These are phyloP conservation scores for Paxillus ammoniavirescens DNA, from an alignment of 768 basidiomycete species.

Conservation along the genomic window DNA sequence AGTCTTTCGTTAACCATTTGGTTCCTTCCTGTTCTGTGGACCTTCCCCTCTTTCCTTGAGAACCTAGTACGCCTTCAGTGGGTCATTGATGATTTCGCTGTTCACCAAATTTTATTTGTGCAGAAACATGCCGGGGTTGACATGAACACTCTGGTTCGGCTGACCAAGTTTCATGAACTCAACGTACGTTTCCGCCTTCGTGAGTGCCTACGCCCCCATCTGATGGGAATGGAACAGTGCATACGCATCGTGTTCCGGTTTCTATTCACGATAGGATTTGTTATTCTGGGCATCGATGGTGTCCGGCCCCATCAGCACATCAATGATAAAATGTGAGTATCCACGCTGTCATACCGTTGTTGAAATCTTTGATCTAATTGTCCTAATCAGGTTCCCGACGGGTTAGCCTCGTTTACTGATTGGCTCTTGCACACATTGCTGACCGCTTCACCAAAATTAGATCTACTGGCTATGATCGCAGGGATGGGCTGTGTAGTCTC, in stretches of 20 bases:
- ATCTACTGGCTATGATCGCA: constrained; percentile 56
- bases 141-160: constrained; percentile 58
- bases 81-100: neutral
- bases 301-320: constrained; percentile 57
- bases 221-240: constrained; percentile 37
- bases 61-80: constrained; percentile 48
- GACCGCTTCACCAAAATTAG: constrained; percentile 35
- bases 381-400: constrained; percentile 22
- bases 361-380: neutral
- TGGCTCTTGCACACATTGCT: neutral
- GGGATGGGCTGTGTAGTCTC: constrained; percentile 64
- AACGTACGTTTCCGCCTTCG: constrained; percentile 52
- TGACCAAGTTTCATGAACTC: constrained; percentile 79
- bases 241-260: constrained; percentile 75
- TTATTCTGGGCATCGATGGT: constrained; percentile 71
- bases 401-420: constrained; percentile 10
- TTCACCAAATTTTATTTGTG: neutral
- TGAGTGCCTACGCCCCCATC: neutral
- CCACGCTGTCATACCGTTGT: neutral
- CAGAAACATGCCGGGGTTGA: constrained; percentile 67
- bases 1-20: constrained; percentile 69
- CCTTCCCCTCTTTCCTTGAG: constrained; percentile 63
- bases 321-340: constrained; percentile 55
- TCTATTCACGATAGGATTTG: constrained; percentile 61
- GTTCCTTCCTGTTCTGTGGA: constrained; percentile 72